These are phyloP conservation scores for Pichia exigua DNA, from an alignment of 805 yeast genomes.

Conservation along the genomic window DNA sequence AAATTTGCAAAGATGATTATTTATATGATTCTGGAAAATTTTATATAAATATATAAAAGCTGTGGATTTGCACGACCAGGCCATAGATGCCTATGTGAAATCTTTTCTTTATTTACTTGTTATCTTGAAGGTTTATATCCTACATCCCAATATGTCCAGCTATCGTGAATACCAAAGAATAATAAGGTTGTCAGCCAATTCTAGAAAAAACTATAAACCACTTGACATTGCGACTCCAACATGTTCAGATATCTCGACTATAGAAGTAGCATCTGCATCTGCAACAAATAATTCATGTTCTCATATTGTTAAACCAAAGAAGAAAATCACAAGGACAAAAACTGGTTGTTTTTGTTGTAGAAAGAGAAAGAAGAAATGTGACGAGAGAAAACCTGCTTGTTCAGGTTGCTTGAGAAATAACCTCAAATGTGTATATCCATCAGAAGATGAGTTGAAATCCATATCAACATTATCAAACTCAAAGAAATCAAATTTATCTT, in stretches of 20 bases:
- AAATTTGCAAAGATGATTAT: background rate
- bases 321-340: conserved; percentile 30
- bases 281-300: background rate
- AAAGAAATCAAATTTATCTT: background rate
- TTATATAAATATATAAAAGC: background rate
- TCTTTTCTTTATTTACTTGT: too few relatives aligned
- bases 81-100: background rate
- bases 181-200: conserved; percentile 17
- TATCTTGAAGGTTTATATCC: background rate
- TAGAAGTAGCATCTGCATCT: background rate
- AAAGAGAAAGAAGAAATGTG: conserved; percentile 32
- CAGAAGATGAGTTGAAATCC: conserved; percentile 13
- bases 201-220: background rate
- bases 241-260: background rate
- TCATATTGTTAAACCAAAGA: conserved; percentile 11
- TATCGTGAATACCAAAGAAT: conserved; percentile 29
- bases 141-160: conserved; percentile 19
- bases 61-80: background rate
- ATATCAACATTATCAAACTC: background rate
- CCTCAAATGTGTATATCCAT: conserved; percentile 30
- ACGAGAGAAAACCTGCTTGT: conserved; percentile 29
- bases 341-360: conserved; percentile 34
- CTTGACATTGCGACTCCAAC: background rate
- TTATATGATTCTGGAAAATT: background rate
- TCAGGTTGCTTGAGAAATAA: conserved; percentile 29